Conservation (phyloP, 73 alveolate species). For the Uronychia binucleata region DNA sequence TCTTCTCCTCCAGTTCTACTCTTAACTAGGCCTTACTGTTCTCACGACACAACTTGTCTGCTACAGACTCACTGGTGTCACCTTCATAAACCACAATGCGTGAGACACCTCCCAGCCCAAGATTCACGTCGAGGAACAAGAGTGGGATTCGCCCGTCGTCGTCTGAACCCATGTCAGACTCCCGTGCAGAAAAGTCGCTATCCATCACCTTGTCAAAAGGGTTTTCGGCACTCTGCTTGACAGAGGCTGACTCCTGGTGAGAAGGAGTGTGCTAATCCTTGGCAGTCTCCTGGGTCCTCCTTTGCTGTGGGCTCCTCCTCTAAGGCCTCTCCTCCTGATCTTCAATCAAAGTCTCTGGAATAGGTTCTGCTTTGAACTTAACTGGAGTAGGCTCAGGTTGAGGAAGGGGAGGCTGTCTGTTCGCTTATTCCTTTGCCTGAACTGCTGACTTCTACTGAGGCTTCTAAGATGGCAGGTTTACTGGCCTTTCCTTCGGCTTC, state of each 20-base stretch:
- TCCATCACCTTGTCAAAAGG: neutral
- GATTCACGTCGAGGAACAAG: slow-evolving; percentile 25
- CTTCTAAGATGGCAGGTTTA: too few relatives aligned
- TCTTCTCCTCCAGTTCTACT: too few relatives aligned
- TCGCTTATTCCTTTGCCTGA: too few relatives aligned
- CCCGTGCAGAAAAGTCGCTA: neutral
- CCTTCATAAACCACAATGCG: slow-evolving; percentile 97
- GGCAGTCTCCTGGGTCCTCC: neutral
- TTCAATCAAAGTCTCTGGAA: too few relatives aligned
- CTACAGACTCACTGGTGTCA: slow-evolving; percentile 92
- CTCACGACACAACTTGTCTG: slow-evolving; percentile 92
- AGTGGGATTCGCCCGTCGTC: slow-evolving; percentile 17
- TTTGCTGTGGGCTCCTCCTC: neutral
- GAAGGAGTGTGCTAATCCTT: neutral
- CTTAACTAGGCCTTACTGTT: too few relatives aligned
- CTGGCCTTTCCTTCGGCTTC: too few relatives aligned
- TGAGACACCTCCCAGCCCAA: slow-evolving; percentile 18
- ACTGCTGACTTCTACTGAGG: too few relatives aligned
- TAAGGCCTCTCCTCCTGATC: neutral
- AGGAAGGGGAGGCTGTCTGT: too few relatives aligned
- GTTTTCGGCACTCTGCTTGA: neutral
- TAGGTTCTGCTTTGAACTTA: too few relatives aligned
- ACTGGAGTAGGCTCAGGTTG: too few relatives aligned
- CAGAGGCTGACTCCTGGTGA: neutral
- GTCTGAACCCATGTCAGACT: neutral